A percentile compares a stretch with the other conserved stretches of the same genome.
Evolutionary conservation across 2,329 filamentous ascomycete genomes (phyloP).

Genomic region (Xylariaceae sp.): DNA sequence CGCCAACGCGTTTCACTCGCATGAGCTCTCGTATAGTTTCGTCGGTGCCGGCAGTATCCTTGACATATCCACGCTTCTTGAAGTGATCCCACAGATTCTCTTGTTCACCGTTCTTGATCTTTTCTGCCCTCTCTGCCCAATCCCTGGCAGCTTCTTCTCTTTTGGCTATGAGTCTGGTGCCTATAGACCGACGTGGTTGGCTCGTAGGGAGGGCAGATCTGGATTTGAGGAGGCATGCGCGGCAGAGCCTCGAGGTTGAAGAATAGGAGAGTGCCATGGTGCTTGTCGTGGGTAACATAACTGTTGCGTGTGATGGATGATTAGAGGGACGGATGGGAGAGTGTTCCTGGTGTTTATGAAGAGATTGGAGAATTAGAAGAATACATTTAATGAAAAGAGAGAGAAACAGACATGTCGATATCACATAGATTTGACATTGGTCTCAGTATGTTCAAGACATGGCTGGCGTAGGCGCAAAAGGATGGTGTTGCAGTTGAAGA

Average conservation of each 20-base stretch:
- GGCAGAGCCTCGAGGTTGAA: constrained; percentile 22
- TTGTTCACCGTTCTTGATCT: constrained; percentile 47
- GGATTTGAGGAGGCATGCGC: constrained; percentile 21
- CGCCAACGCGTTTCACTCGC: constrained; percentile 61
- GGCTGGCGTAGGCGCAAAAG: too few relatives aligned
- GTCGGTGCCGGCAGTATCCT: constrained; percentile 59
- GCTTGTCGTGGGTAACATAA: too few relatives aligned
- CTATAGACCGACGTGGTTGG: constrained; percentile 34
- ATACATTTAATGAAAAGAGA: too few relatives aligned
- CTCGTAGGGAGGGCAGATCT: constrained; percentile 13
- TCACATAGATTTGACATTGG: too few relatives aligned
- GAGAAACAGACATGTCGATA: too few relatives aligned
- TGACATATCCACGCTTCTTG: constrained; percentile 68
- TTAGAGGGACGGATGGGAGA: too few relatives aligned
- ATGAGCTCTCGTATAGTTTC: constrained; percentile 59
- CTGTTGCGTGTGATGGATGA: too few relatives aligned
- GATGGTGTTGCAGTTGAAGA: too few relatives aligned
- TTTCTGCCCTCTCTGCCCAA: constrained; percentile 46
- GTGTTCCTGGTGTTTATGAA: too few relatives aligned
- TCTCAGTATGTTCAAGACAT: too few relatives aligned
- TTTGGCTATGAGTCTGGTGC: constrained; percentile 43
- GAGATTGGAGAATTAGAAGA: too few relatives aligned
- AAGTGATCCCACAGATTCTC: constrained; percentile 60
- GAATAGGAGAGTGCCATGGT: constrained; percentile 5
- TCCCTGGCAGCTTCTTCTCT: constrained; percentile 36